Conservation (phyloP, 345 rosid species). For the Hibiscus syriacus region DNA sequence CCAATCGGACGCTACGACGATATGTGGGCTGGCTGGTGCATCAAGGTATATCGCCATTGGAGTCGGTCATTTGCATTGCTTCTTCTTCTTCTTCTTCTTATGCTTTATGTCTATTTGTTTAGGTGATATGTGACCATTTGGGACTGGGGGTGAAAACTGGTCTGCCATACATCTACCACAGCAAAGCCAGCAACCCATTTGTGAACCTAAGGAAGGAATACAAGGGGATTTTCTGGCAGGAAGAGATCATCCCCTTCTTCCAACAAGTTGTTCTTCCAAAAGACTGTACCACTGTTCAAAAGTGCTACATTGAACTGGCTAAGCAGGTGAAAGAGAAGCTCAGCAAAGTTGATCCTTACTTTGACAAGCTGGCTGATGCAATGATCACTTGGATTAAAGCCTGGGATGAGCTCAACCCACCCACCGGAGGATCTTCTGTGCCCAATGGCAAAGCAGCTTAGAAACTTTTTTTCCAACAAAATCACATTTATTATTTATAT, state of each 20-base stretch:
- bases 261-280: background rate
- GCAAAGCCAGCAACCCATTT: background rate
- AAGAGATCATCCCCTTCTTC: background rate
- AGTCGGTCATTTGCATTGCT: no score
- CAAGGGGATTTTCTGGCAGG: background rate
- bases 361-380: background rate
- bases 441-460: background rate
- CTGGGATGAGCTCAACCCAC: background rate
- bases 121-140: background rate
- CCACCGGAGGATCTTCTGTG: background rate
- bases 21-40: constrained; percentile 99
- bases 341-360: background rate
- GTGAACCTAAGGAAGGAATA: background rate
- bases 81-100: no score
- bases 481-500: background rate
- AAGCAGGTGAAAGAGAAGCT: background rate
- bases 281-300: background rate
- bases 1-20: constrained; percentile 95
- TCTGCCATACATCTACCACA: background rate
- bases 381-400: background rate
- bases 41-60: constrained; percentile 1
- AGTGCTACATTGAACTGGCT: background rate
- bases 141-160: background rate
- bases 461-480: no score
- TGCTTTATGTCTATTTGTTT: no score